Percentiles rank a stretch among this genome's conserved stretches.
Evolutionary conservation across 495 filamentous ascomycete species (phyloP).

Genomic region (Hamigera avellanea): DNA sequence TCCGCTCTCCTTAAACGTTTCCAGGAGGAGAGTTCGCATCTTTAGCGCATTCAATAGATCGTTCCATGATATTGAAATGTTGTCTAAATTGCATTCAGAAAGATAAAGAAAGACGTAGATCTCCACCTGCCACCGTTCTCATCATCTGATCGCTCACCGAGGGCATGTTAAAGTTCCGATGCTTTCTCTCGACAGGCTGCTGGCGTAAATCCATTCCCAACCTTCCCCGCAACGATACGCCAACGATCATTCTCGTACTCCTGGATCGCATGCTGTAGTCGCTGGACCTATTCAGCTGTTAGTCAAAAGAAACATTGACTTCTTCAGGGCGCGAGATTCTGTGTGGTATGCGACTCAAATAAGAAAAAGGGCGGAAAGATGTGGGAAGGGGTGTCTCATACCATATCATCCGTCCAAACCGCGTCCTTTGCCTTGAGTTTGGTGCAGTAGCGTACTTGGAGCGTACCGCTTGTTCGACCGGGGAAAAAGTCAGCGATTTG

Average conservation of each 20-base stretch:
- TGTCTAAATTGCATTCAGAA: too few species aligned
- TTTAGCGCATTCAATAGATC: too few species aligned
- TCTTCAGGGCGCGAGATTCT: not conserved
- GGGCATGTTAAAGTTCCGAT: slow-evolving; percentile 31
- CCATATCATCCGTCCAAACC: slow-evolving; percentile 86
- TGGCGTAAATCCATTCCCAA: slow-evolving; percentile 76
- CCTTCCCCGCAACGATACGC: slow-evolving; percentile 76
- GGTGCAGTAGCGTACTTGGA: slow-evolving; percentile 90
- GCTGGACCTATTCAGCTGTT: slow-evolving; percentile 48
- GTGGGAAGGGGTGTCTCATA: slow-evolving; percentile 36
- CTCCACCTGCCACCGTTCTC: too few species aligned
- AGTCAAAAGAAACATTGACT: slow-evolving; percentile 10
- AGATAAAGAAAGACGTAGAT: too few species aligned
- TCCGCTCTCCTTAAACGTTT: too few species aligned
- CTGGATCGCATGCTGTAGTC: slow-evolving; percentile 65
- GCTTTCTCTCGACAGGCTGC: slow-evolving; percentile 76
- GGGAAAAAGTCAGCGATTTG: slow-evolving; percentile 94
- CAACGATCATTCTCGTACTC: slow-evolving; percentile 88
- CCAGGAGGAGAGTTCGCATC: too few species aligned
- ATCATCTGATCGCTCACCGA: too few species aligned
- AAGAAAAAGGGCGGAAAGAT: slow-evolving; percentile 2
- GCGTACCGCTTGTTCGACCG: slow-evolving; percentile 71
- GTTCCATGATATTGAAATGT: too few species aligned
- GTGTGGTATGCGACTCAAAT: not conserved
- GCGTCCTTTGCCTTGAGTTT: slow-evolving; percentile 86